A percentile compares a stretch with the other conserved stretches of the same genome.
Conservation (phyloP, 331 rosid genomes). For the Pyracantha coccinea region DNA sequence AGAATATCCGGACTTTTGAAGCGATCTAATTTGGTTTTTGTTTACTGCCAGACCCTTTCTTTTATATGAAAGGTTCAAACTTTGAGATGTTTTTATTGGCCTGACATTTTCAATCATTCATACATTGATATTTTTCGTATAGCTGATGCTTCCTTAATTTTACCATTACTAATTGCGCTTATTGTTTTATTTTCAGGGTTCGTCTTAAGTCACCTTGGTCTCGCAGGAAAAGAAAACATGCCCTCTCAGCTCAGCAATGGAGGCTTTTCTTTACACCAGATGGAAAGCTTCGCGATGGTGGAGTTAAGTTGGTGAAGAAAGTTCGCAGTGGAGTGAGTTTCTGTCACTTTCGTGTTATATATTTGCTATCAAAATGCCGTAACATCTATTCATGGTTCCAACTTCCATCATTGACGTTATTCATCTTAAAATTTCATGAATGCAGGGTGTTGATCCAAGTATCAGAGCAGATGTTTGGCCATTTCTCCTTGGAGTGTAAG, state of each 20-base stretch:
- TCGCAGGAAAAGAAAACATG: slow-evolving; percentile 82
- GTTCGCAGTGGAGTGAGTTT: slow-evolving; percentile 97
- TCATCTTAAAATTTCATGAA: slow-evolving; percentile 18
- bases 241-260: slow-evolving; percentile 82
- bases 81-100: neutral
- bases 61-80: neutral
- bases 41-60: no score
- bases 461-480: slow-evolving; percentile 98
- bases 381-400: neutral
- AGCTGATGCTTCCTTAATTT: neutral
- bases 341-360: neutral
- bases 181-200: slow-evolving; percentile 42
- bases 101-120: neutral
- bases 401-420: slow-evolving; percentile 4
- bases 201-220: slow-evolving; percentile 99
- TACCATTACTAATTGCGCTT: neutral
- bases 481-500: slow-evolving; percentile 98
- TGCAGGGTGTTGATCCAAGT: slow-evolving; percentile 90
- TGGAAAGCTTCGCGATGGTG: slow-evolving; percentile 81
- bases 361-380: neutral
- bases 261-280: slow-evolving; percentile 62
- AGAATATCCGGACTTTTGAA: neutral
- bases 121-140: neutral
- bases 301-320: slow-evolving; percentile 80
- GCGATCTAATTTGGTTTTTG: no score